Base-by-base conservation (phyloP, 2,329 filamentous ascomycete genomes). In the Talaromyces sp. region DNA sequence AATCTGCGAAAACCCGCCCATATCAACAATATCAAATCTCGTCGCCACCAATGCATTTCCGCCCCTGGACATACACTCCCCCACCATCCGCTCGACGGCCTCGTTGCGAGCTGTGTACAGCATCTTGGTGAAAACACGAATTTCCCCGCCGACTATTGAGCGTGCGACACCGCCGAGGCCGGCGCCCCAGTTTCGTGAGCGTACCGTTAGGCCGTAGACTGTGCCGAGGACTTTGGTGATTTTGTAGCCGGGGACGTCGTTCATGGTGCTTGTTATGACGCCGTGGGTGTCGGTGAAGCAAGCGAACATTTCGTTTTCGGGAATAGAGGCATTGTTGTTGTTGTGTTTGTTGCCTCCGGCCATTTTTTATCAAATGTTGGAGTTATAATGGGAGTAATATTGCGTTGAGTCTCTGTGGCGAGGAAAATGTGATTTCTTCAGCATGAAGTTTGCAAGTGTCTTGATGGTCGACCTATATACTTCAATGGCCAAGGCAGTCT, bases 271-370 rank as follows among this genome's bases (percentile, higher is more conserved):
- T 0, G 85, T 87, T 68, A 88, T 84, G 63, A 88, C 80, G 43
- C 86, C 86, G 57, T 85, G 81, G 8, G 86, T 88, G 71, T 88
- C 86, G 45, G 84, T 84, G 74, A 86, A 87, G 77, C 85, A 87
- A 73, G 66, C 62, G 50, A 56, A 69, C 69, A 69, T 68, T 57
- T 70, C 54, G 54, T 68, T 67, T 19, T 66, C 60, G 13, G 64
- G 61, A 15, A 63, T 57, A 25, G 25, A 3, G 13, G 17, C 41
- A 27, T 11, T 31, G 4, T 39, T 50, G 4, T 39, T 50, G 17
- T 27, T 27, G 19, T 52, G 50, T 8, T 13, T 50, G 27, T 58
- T 63, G 13, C 56, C 56, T 31, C 56, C 56, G 39, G 39, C 31
- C 33, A 52, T 54, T 10, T 43, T 45, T 13, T 31, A 50, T n/a